phyloP scores from a whole-genome alignment of 192 early-diverging fungal genomes.

The Dissophora ornata region DNA sequence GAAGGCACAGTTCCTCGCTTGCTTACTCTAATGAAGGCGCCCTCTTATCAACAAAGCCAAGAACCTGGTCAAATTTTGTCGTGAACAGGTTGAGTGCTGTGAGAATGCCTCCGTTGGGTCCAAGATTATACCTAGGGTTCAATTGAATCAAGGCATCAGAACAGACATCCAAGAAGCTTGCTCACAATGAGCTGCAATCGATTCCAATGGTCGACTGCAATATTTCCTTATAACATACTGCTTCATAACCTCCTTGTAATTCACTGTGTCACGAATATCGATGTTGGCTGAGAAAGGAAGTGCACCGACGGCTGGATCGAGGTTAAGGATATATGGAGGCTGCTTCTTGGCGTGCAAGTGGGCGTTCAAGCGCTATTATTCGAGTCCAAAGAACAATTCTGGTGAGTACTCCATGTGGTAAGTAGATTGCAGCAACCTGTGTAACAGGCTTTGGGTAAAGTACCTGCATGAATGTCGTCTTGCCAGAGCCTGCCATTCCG shows the following conservation, averaged over 20 bases:
- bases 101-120: constrained; percentile 97
- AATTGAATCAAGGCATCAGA: constrained; percentile 73
- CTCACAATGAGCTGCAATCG: too few relatives aligned
- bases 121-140: constrained; percentile 82
- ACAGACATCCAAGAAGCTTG: neutral
- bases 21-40: constrained; percentile 74
- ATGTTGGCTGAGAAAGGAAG: constrained; percentile 96
- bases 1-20: neutral
- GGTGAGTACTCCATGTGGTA: too few relatives aligned
- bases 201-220: too few relatives aligned
- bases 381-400: neutral
- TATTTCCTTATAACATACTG: too few relatives aligned
- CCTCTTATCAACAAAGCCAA: constrained; percentile 86
- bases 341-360: constrained; percentile 80
- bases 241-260: constrained; percentile 99
- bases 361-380: constrained; percentile 83
- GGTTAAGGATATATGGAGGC: constrained; percentile 91
- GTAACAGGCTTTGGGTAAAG: neutral
- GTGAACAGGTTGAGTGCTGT: constrained; percentile 97
- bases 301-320: constrained; percentile 91
- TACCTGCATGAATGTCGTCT: constrained; percentile 97
- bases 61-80: constrained; percentile 98
- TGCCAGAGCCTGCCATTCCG: constrained; percentile 98
- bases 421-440: neutral
- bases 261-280: constrained; percentile 96